phyloP scores from a whole-genome alignment of 345 rosid genomes.

The thale cress (Arabidopsis thaliana) region TAIR10.1 NC_003076.8:2680001-2680500 shows the following conservation, averaged over 20 bases:
- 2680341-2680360: too few relatives aligned
- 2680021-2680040: not conserved
- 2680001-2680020: conserved; percentile 15
- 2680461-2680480: too few relatives aligned
- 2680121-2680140: not conserved
- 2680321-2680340: too few relatives aligned
- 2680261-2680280: not conserved
- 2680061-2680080: not conserved
- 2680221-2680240: conserved; percentile 16
- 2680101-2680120: not conserved
- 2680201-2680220: conserved; percentile 11
- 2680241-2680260: conserved; percentile 8
- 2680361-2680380: too few relatives aligned
- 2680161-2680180: conserved; percentile 17
- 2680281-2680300: not conserved
- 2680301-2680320: not conserved
- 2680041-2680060: not conserved
- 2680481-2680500: too few relatives aligned
- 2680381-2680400: too few relatives aligned
- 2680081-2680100: not conserved
- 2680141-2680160: conserved; percentile 20
- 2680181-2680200: conserved; percentile 21
- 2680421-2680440: too few relatives aligned
- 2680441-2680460: too few relatives aligned
- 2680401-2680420: too few relatives aligned